Conservation (phyloP, 1,139 yeast species). For the Suhomyces guaymorum region DNA sequence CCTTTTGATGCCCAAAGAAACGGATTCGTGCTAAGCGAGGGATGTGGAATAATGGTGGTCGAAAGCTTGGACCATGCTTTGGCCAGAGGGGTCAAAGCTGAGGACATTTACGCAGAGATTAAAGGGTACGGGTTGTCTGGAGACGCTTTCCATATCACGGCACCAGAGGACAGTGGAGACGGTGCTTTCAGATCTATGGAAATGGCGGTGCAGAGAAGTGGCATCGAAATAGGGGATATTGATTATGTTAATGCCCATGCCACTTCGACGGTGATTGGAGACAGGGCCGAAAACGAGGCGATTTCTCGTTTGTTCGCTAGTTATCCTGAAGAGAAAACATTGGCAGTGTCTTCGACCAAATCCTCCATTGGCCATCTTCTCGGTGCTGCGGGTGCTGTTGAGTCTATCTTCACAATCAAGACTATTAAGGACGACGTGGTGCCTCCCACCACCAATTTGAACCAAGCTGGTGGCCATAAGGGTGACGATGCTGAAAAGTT, state of each 20-base stretch:
- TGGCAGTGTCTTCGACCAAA: constrained; percentile 76
- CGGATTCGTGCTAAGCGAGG: constrained; percentile 95
- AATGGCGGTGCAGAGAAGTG: constrained; percentile 62
- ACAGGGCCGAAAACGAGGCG: constrained; percentile 82
- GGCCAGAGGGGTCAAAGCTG: constrained; percentile 52
- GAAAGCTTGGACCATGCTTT: constrained; percentile 80
- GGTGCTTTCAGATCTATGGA: constrained; percentile 88
- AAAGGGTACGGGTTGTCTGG: constrained; percentile 89
- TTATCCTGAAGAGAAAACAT: constrained; percentile 19
- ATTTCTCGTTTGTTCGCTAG: constrained; percentile 52
- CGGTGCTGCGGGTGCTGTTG: constrained; percentile 97
- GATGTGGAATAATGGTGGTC: constrained; percentile 76
- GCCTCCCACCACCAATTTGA: constrained; percentile 83
- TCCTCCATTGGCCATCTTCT: constrained; percentile 91
- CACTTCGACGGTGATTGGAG: constrained; percentile 89
- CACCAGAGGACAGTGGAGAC: constrained; percentile 78
- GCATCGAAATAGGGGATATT: constrained; percentile 44
- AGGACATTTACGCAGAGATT: constrained; percentile 74
- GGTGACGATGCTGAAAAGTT: constrained; percentile 43
- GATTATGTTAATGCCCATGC: constrained; percentile 96
- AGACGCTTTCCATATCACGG: constrained; percentile 91
- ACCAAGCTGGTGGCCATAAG: constrained; percentile 47
- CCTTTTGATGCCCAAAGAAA: constrained; percentile 80
- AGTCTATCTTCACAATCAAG: constrained; percentile 75
- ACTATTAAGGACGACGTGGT: constrained; percentile 57